Evolutionary conservation across 2,329 filamentous ascomycete species (phyloP).

Genomic region (Fusarium euwallaceae): DNA sequence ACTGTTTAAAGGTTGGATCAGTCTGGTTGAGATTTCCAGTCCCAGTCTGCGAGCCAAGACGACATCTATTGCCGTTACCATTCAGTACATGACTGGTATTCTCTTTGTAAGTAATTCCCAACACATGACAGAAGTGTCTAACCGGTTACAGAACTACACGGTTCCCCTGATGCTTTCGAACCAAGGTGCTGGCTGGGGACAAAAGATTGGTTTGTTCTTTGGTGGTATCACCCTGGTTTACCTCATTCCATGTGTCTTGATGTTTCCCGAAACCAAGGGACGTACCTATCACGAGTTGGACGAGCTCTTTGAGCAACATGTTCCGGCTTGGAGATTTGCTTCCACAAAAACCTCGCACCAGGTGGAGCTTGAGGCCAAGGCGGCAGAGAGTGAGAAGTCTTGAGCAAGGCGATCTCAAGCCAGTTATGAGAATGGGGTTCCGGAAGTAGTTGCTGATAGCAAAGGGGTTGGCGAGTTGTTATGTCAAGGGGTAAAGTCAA

Average conservation of each 20-base stretch:
- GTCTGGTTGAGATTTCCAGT: slow-evolving; percentile 11
- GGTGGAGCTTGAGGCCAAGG: background rate
- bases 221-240: background rate
- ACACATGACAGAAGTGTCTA: background rate
- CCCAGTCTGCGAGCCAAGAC: slow-evolving; percentile 16
- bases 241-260: background rate
- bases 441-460: background rate
- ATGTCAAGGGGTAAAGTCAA: background rate
- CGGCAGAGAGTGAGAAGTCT: background rate
- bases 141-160: background rate
- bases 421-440: background rate
- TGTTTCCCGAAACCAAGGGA: background rate
- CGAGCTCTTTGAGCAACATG: background rate
- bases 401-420: background rate
- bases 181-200: background rate
- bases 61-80: slow-evolving; percentile 7
- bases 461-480: background rate
- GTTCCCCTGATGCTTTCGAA: background rate
- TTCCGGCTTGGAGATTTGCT: background rate
- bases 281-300: slow-evolving; percentile 2
- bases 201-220: background rate
- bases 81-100: slow-evolving; percentile 9
- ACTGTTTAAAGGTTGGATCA: background rate
- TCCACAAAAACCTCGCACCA: slow-evolving; percentile 2
- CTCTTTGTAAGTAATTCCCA: slow-evolving; percentile 1